These are phyloP conservation scores for Rhizopogon roseolus DNA, from an alignment of 768 basidiomycete genomes.

Conservation along the genomic window DNA sequence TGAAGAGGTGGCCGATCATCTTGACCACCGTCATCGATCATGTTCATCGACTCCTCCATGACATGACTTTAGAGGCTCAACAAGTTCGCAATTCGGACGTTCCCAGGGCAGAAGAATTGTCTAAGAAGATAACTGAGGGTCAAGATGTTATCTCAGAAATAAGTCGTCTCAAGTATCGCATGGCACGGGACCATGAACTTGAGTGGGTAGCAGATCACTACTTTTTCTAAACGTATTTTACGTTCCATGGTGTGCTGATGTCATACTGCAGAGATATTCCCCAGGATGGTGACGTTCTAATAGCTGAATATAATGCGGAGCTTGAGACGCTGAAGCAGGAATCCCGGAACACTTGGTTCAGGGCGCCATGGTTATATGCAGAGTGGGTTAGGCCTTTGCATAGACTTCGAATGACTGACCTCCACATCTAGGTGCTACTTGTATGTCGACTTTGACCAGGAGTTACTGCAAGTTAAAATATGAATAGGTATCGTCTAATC, in stretches of 20 bases:
- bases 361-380: conserved; percentile 92
- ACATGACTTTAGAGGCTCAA: conserved; percentile 36
- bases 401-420: background rate
- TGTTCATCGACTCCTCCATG: conserved; percentile 65
- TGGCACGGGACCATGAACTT: conserved; percentile 70
- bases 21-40: conserved; percentile 77
- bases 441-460: conserved; percentile 35
- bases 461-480: background rate
- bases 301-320: conserved; percentile 73
- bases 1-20: conserved; percentile 81
- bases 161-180: conserved; percentile 81
- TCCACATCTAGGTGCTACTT: conserved; percentile 57
- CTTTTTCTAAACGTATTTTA: background rate
- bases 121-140: conserved; percentile 63
- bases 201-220: conserved; percentile 40
- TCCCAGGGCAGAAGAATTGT: conserved; percentile 21
- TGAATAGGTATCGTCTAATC: conserved; percentile 72
- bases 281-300: conserved; percentile 70
- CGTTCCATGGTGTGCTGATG: background rate
- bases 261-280: conserved; percentile 49
- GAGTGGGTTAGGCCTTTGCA: conserved; percentile 53
- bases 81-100: conserved; percentile 8
- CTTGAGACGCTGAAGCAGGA: conserved; percentile 45
- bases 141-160: conserved; percentile 70
- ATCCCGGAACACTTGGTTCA: conserved; percentile 76